Percentiles rank a stretch among this genome's conserved stretches.
Evolutionary conservation across 208 protist species (phyloP).

Genomic region (Angomonas desouzai): DNA sequence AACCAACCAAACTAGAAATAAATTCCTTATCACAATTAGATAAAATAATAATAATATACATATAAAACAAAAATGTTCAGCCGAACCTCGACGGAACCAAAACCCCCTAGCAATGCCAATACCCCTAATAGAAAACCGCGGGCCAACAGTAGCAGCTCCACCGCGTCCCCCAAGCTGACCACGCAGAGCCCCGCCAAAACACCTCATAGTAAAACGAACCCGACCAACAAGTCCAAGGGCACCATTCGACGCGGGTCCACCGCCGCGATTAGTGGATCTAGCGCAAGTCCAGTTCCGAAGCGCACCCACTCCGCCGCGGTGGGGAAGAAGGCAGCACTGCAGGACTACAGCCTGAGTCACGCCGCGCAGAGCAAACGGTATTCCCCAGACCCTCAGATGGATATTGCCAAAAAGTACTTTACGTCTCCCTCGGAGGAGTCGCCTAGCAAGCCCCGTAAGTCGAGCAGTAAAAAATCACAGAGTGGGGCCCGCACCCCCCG

Average conservation of each 20-base stretch:
- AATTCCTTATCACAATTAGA: too few relatives aligned
- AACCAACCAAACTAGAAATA: neutral
- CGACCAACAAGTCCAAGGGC: neutral
- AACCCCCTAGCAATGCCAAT: slow-evolving; percentile 2
- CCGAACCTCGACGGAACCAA: neutral
- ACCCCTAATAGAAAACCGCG: slow-evolving; percentile 3
- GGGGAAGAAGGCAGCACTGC: neutral
- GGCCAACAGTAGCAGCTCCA: neutral
- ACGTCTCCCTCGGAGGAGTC: neutral
- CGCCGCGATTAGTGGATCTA: slow-evolving; percentile 10
- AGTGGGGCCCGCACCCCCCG: neutral
- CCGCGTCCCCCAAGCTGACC: neutral
- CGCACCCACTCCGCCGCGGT: neutral
- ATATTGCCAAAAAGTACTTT: slow-evolving; percentile 6
- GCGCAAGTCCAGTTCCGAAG: neutral
- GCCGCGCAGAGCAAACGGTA: neutral
- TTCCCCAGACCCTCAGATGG: neutral
- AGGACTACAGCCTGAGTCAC: neutral
- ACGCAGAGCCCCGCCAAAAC: neutral
- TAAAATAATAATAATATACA: too few relatives aligned
- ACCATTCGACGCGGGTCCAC: slow-evolving; percentile 5
- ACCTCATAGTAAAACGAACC: neutral
- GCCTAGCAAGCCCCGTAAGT: neutral
- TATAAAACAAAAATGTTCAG: slow-evolving; percentile 8
- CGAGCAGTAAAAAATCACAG: slow-evolving; percentile 1